A percentile compares a stretch with the other conserved stretches of the same genome.
phyloP scores from a whole-genome alignment of 2,329 filamentous ascomycete species.

The Penicillium palitans region DNA sequence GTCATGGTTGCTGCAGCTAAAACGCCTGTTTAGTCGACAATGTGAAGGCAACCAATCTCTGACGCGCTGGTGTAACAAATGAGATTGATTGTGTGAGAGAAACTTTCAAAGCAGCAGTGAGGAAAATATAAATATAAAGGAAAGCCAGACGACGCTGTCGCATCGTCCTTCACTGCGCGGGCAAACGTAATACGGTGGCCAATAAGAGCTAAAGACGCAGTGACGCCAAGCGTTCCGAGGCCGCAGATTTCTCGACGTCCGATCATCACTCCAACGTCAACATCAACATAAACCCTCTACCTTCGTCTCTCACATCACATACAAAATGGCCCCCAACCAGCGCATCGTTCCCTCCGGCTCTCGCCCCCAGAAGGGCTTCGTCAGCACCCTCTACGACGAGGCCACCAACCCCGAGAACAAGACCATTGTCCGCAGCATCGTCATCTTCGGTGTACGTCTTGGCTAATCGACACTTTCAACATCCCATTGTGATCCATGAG shows the following conservation, averaged over 20 bases:
- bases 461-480: not conserved
- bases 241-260: conserved; percentile 37
- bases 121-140: not conserved
- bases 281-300: conserved; percentile 5
- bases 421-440: conserved; percentile 66
- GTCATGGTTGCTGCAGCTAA: conserved; percentile 48
- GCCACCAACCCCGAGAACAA: conserved; percentile 68
- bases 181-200: conserved; percentile 22
- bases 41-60: not conserved
- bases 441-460: conserved; percentile 65
- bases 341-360: conserved; percentile 55
- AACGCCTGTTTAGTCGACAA: not conserved
- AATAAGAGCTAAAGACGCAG: conserved; percentile 35
- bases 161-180: conserved; percentile 13
- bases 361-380: conserved; percentile 50
- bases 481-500: conserved; percentile 2
- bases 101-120: not conserved
- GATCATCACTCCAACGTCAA: conserved; percentile 10
- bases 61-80: too few relatives aligned
- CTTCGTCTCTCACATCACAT: conserved; percentile 5
- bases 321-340: conserved; percentile 64
- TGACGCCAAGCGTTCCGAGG: conserved; percentile 28
- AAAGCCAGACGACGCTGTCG: conserved; percentile 1
- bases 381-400: conserved; percentile 61
- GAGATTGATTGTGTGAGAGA: not conserved